Evolutionary conservation across 805 yeast species (phyloP), one percentile per base, ranked within the genome.

Genomic region (Pachysolen tannophilus): DNA sequence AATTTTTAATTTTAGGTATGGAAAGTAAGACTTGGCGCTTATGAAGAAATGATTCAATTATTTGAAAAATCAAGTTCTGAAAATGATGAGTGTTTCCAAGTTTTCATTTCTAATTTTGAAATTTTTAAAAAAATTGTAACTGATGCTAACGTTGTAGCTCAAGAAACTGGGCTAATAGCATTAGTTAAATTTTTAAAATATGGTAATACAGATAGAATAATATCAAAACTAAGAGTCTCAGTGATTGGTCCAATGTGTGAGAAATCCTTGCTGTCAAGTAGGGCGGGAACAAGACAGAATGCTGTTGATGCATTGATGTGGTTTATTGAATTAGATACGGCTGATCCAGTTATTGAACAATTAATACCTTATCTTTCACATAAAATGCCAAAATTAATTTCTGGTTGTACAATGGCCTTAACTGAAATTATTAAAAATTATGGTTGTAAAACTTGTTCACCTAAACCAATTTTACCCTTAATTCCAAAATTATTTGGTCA

Each of bases 141-240:
- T 3, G 98, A 92, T 52, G 55, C 80, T 21, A 92, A 92, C 52
- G 96, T 87, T 14, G 92, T 82, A 13, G 95, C 97, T 0, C 95
- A 87, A 44, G 97, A 92, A 49, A 62, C 80, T 2, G 97, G 85
- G 4, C 61, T 86, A 15, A 53, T 60, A 3, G 68, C 82, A 6
- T 53, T 85, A 5, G 57, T 58, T 10, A 65, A 73, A 4, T 70
- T 73, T 47, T 57, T 82, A 28, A 71, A 73, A 46, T 69, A 55
- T 48, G 82, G 83, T 2, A 80, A 78, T 0, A 38, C 70, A 1
- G 46, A 51, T 2, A 67, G 53, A 4, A 60, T 69, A 32, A 28
- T 54, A 5, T 4, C 17, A 4, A 62, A 57, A 42, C 48, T 76
- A 15, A 66, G 75, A 41, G 44, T 50, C 8, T 48, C 55, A 9